These are phyloP conservation scores for Prunus persica DNA, from an alignment of 306 rosid genomes.

Conservation along the genomic window Prunus_persica_NCBIv2 NC_034016.1:15991001-15991500, in stretches of 20 bases:
- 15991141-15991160: conserved; percentile 95
- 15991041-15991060: no score
- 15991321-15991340: conserved; percentile 98
- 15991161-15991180: conserved; percentile 99
- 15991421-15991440: background rate
- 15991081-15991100: background rate
- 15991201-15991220: conserved; percentile 92
- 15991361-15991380: conserved; percentile 78
- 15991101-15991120: conserved; percentile 50
- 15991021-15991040: background rate
- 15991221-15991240: conserved; percentile 99
- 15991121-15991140: conserved; percentile 94
- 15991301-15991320: conserved; percentile 94
- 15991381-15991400: conserved; percentile 87
- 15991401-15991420: conserved; percentile 59
- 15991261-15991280: conserved; percentile 82
- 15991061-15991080: background rate
- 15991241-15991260: conserved; percentile 83
- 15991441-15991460: background rate
- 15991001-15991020: background rate
- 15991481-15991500: background rate
- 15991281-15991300: conserved; percentile 99
- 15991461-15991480: background rate
- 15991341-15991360: conserved; percentile 99
- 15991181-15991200: conserved; percentile 90